Percentiles rank a stretch among this genome's conserved stretches.
Conservation (phyloP, 2,329 filamentous ascomycete genomes). For the Phoma sp. region DNA sequence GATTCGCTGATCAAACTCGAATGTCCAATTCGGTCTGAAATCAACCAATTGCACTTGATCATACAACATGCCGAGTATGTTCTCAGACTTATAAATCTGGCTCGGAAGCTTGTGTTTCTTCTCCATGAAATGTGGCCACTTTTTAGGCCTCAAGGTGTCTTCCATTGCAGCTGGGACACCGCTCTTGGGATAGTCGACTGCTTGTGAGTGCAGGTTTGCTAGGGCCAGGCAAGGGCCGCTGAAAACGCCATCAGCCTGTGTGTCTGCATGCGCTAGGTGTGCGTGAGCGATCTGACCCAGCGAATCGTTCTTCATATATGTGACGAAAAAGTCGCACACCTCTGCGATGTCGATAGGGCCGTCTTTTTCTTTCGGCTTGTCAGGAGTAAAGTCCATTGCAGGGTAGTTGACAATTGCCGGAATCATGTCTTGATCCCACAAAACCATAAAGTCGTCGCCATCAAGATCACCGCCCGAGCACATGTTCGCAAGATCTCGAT, state of each 20-base stretch:
- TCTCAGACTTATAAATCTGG: slow-evolving; percentile 68
- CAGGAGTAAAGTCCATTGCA: slow-evolving; percentile 77
- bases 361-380: slow-evolving; percentile 61
- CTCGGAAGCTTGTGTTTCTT: slow-evolving; percentile 58
- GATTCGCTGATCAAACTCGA: slow-evolving; percentile 78
- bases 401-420: slow-evolving; percentile 67
- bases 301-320: slow-evolving; percentile 89
- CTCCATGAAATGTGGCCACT: slow-evolving; percentile 90
- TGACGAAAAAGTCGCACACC: slow-evolving; percentile 84
- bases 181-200: slow-evolving; percentile 94
- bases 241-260: slow-evolving; percentile 66
- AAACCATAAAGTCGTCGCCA: slow-evolving; percentile 92
- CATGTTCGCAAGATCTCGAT: slow-evolving; percentile 88
- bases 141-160: slow-evolving; percentile 62
- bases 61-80: slow-evolving; percentile 81
- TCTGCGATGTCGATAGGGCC: slow-evolving; percentile 73
- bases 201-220: slow-evolving; percentile 82
- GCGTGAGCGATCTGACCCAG: slow-evolving; percentile 80
- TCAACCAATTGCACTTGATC: slow-evolving; percentile 73
- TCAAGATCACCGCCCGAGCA: slow-evolving; percentile 95
- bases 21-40: slow-evolving; percentile 74
- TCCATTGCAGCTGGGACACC: slow-evolving; percentile 76
- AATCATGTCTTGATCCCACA: slow-evolving; percentile 82
- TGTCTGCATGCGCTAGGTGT: slow-evolving; percentile 80
- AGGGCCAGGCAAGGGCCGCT: slow-evolving; percentile 71